These are phyloP conservation scores for Hypoxylon sp. DNA, from an alignment of 2,329 filamentous ascomycete species.

Conservation along the genomic window DNA sequence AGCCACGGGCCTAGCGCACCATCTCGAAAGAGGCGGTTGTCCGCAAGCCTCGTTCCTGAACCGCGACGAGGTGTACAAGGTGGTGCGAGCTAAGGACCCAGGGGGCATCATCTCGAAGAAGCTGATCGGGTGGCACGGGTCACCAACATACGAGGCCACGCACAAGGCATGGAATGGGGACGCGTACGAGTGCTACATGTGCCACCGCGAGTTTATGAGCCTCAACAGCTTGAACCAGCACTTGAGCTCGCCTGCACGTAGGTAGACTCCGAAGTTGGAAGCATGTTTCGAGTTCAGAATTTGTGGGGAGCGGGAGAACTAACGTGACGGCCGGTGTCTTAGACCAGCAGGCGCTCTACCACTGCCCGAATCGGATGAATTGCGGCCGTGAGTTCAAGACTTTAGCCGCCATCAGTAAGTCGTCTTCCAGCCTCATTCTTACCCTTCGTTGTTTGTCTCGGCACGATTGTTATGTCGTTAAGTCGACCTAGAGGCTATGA, in stretches of 20 bases:
- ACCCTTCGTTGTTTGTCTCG: background rate
- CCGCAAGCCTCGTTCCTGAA: constrained; percentile 26
- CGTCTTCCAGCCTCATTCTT: background rate
- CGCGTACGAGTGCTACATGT: constrained; percentile 44
- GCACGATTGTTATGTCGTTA: background rate
- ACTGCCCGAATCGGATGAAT: constrained; percentile 37
- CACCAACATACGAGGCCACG: constrained; percentile 36
- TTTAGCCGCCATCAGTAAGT: constrained; percentile 55
- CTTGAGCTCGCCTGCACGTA: constrained; percentile 39
- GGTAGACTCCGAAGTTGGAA: constrained; percentile 3
- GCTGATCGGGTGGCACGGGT: constrained; percentile 32
- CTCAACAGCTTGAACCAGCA: constrained; percentile 34
- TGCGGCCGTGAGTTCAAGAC: constrained; percentile 57
- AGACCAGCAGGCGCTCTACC: constrained; percentile 44
- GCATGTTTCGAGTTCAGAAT: background rate
- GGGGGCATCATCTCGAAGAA: constrained; percentile 32
- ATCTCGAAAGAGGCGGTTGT: constrained; percentile 32
- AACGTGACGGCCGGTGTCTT: background rate
- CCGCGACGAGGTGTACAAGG: constrained; percentile 34
- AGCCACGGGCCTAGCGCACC: constrained; percentile 35
- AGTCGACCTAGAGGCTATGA: background rate
- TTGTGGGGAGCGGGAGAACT: background rate
- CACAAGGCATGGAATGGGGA: constrained; percentile 32
- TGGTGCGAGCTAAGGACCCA: constrained; percentile 28
- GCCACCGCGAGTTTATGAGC: constrained; percentile 26